These are phyloP conservation scores for Annulohypoxylon maeteangense DNA, from an alignment of 495 filamentous ascomycete species.

Conservation along the genomic window DNA sequence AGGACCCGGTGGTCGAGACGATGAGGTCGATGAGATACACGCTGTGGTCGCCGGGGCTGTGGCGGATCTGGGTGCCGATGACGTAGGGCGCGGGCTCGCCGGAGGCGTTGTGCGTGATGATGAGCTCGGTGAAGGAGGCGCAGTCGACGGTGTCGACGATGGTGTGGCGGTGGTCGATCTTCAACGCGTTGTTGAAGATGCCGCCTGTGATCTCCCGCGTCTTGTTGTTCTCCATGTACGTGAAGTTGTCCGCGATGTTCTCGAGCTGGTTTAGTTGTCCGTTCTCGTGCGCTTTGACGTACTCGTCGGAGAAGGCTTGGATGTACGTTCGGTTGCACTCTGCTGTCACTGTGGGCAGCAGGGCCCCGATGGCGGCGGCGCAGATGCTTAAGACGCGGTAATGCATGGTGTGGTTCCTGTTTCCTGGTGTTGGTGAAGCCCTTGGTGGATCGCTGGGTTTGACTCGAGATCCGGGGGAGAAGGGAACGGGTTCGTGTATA, in stretches of 20 bases:
- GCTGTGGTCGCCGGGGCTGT: conserved; percentile 41
- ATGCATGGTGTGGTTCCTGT: conserved; percentile 15
- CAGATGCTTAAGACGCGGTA: conserved; percentile 13
- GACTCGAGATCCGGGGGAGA: neutral
- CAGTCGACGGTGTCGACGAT: conserved; percentile 46
- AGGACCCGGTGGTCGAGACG: conserved; percentile 52
- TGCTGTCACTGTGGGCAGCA: conserved; percentile 26
- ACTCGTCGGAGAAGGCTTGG: conserved; percentile 34
- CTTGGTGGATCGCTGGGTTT: neutral
- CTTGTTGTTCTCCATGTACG: conserved; percentile 47
- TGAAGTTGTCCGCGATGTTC: conserved; percentile 46
- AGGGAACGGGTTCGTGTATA: neutral
- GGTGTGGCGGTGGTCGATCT: conserved; percentile 33
- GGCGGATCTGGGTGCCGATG: conserved; percentile 57
- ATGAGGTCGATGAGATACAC: conserved; percentile 52
- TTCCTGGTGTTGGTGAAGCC: neutral
- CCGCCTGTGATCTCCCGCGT: conserved; percentile 43
- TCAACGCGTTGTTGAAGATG: conserved; percentile 33
- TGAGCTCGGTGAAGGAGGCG: conserved; percentile 53
- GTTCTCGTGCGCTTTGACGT: conserved; percentile 40
- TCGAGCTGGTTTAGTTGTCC: conserved; percentile 36
- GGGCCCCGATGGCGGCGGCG: conserved; percentile 25
- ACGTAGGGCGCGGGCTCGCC: conserved; percentile 50
- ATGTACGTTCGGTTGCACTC: conserved; percentile 40
- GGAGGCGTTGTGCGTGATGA: conserved; percentile 44